These are phyloP conservation scores for Monilinia aucupariae DNA, from an alignment of 2,329 filamentous ascomycete genomes.

Conservation along the genomic window DNA sequence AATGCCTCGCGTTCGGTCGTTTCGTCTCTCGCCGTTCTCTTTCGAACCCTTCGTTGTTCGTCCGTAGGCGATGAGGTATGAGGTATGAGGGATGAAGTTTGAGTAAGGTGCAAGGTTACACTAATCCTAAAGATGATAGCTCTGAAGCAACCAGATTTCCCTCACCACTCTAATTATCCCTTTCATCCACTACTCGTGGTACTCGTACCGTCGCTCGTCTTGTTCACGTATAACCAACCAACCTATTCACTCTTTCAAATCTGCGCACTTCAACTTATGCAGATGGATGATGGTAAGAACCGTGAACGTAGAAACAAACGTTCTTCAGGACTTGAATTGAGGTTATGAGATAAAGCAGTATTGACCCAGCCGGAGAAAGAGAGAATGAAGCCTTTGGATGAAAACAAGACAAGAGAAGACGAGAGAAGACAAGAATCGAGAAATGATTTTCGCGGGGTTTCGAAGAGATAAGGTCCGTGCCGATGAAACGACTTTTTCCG, in stretches of 20 bases:
- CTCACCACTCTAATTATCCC: too few relatives aligned
- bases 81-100: not conserved
- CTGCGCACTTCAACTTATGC: not conserved
- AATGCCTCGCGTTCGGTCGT: not conserved
- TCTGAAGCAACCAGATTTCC: not conserved
- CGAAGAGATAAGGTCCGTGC: not conserved
- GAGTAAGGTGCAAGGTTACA: not conserved
- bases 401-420: not conserved
- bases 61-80: not conserved
- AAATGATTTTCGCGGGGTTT: slow-evolving; percentile 15
- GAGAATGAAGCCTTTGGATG: not conserved
- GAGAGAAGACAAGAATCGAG: not conserved
- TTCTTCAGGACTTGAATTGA: too few relatives aligned
- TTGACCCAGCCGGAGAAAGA: too few relatives aligned
- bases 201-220: too few relatives aligned
- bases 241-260: not conserved
- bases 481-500: not conserved
- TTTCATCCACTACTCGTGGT: too few relatives aligned
- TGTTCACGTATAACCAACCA: not conserved
- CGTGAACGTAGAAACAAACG: too few relatives aligned
- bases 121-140: too few relatives aligned
- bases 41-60: not conserved
- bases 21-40: not conserved
- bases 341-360: too few relatives aligned
- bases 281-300: not conserved